A percentile compares a stretch with the other conserved stretches of the same genome.
phyloP scores from a whole-genome alignment of 306 rosid species.

The Quercus suber region DNA sequence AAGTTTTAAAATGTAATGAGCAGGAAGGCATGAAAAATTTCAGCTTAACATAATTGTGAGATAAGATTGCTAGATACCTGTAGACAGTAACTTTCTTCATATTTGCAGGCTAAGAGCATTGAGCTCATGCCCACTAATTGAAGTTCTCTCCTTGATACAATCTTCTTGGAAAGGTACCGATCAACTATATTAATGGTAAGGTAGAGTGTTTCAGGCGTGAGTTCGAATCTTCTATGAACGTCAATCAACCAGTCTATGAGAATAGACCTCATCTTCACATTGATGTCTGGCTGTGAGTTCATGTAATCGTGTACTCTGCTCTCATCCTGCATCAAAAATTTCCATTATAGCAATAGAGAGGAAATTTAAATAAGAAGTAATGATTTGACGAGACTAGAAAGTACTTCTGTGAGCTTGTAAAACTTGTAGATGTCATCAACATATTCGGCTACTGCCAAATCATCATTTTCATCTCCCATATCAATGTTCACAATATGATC shows the following conservation, averaged over 20 bases:
- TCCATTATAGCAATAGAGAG: not conserved
- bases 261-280: slow-evolving; percentile 53
- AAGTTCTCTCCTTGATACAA: slow-evolving; percentile 37
- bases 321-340: slow-evolving; percentile 28
- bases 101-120: slow-evolving; percentile 62
- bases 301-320: slow-evolving; percentile 35
- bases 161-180: slow-evolving; percentile 48
- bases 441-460: slow-evolving; percentile 50
- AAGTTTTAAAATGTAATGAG: too few species aligned
- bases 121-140: slow-evolving; percentile 57
- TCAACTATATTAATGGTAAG: slow-evolving; percentile 52
- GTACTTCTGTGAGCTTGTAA: slow-evolving; percentile 40
- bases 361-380: not conserved
- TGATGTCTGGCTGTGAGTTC: slow-evolving; percentile 43
- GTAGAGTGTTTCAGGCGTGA: slow-evolving; percentile 56
- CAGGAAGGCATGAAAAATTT: not conserved
- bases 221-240: slow-evolving; percentile 44
- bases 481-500: slow-evolving; percentile 36
- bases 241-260: slow-evolving; percentile 59
- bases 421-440: slow-evolving; percentile 52
- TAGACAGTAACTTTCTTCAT: slow-evolving; percentile 49
- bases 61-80: slow-evolving; percentile 32
- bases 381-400: not conserved
- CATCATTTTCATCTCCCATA: slow-evolving; percentile 32
- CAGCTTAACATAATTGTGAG: not conserved